Evolutionary conservation across 2,329 filamentous ascomycete genomes (phyloP), one percentile per base, ranked within the genome.

Genomic region (Diplodia seriata): DNA sequence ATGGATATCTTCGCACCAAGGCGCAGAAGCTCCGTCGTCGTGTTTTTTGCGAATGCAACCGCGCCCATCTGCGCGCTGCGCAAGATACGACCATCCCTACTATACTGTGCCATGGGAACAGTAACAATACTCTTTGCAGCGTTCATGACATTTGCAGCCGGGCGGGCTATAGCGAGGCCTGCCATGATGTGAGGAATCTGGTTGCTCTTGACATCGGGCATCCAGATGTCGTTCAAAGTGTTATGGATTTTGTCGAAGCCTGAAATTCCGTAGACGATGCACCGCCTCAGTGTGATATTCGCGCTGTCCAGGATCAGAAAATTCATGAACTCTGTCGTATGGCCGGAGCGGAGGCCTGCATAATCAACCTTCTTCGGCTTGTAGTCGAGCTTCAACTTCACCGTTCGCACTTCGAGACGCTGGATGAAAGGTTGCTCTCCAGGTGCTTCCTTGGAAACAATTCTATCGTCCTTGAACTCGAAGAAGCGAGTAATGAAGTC

Each of bases 341-440:
- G 93, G 1, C 95, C 95, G 1, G 95, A 97, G 31, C 94, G 89
- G 3, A 99, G 86, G 3, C 94, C 94, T 0, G 90, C 92, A 73
- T 99, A 99, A 78, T 99, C 94, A 20, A 99, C 92, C n/a, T 93
- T 89, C 79, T 99, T 98, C 9, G 95, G 95, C 78, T 99, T 99
- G 81, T 99, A 99, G 79, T 99, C 95, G 3, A 96, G 87, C 74
- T 91, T 93, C 67, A 99, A 86, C 2, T 89, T 89, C 29, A 99
- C 87, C 4, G 91, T 88, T 71, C 92, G 91, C 56, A 99, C 85
- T 80, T 98, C 95, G 1, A 93, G 90, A 65, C 95, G 87, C 76
- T 98, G 94, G 1, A 99, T 83, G 78, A 97, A 99, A 0, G 93
- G 92, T 7, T 90, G 82, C 2, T 88, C 85, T 1, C 88, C 86